Base-by-base conservation (phyloP, 2,329 filamentous ascomycete species). In the Aspergillus ochraceus region DNA sequence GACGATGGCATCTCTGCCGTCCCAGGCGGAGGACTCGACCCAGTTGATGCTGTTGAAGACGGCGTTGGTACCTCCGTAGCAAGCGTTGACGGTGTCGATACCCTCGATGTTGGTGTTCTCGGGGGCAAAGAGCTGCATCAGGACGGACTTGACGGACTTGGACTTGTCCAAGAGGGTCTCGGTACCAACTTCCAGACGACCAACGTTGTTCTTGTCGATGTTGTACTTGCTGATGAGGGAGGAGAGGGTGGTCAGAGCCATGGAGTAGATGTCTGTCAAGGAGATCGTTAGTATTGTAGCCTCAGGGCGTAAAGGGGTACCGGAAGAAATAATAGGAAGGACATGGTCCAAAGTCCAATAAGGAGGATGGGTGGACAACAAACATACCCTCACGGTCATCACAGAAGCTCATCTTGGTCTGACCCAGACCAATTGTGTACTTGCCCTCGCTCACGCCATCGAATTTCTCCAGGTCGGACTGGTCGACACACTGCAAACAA, bases 391-490 rank as follows among this genome's bases (percentile, higher is more conserved):
- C 91, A 74, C 90, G 88, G 74, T 95, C 91, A 79, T 95, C 91
- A 77, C 91, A 94, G 81, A 95, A 95, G 83, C 88, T 89, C 91
- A 95, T 95, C 82, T 90, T 92, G 75, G 90, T 94, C 85, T 95
- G 91, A 71, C 91, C 91, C 59, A 95, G 88, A 77, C 91, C 91
- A 80, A 95, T 94, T 73, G 91, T 95, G 84, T 95, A 95, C 81
- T 95, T 95, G 68, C 91, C 91, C 59, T 87, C 77, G 76, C 85
- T 85, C 71, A 91, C 90, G 76, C 90, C 90, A 86, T 95, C 91
- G 80, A 92, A 91, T 80, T 91, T 90, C 79, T 94, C 90, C 64
- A 95, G 86, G 77, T 93, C 90, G 59, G 82, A 77, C 81, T 95
- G 91, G 74, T 93, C 89, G 71, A 95, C 90, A 80, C 91, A 95